Conservation (phyloP, 106 monocot species). For the Dendrobium officinale region DNA sequence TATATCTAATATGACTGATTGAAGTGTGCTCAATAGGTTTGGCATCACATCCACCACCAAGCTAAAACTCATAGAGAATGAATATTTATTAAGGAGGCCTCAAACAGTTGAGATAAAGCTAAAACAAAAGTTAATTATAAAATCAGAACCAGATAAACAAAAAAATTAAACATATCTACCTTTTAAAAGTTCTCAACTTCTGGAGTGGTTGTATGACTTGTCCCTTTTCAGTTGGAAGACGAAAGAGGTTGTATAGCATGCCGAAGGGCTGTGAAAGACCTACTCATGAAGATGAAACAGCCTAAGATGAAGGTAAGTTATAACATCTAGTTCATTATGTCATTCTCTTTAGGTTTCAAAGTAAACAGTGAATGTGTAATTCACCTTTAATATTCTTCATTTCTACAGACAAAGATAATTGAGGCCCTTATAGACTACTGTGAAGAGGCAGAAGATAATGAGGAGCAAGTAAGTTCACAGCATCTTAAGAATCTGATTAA, state of each 20-base stretch:
- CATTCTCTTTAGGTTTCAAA: not conserved
- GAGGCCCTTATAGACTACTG: conserved; percentile 22
- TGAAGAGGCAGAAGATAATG: conserved; percentile 24
- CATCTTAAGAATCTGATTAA: not conserved
- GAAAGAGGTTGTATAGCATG: conserved; percentile 10
- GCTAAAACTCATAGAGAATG: no score
- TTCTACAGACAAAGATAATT: conserved; percentile 11
- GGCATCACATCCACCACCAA: no score
- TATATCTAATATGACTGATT: no score
- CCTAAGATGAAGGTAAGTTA: conserved; percentile 20
- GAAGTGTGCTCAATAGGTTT: no score
- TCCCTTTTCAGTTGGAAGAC: conserved; percentile 8
- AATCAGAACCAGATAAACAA: no score
- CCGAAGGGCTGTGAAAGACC: conserved; percentile 10
- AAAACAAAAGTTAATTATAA: no score
- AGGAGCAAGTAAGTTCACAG: conserved; percentile 15
- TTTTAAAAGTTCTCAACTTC: not conserved
- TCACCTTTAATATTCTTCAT: not conserved
- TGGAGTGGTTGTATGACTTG: not conserved
- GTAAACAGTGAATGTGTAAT: not conserved
- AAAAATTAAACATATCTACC: not conserved
- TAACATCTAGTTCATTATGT: not conserved
- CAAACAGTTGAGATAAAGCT: no score
- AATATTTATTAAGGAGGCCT: no score
- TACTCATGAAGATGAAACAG: conserved; percentile 3